These are phyloP conservation scores for Fusarium luffae DNA, from an alignment of 2,329 filamentous ascomycete genomes.

Conservation along the genomic window DNA sequence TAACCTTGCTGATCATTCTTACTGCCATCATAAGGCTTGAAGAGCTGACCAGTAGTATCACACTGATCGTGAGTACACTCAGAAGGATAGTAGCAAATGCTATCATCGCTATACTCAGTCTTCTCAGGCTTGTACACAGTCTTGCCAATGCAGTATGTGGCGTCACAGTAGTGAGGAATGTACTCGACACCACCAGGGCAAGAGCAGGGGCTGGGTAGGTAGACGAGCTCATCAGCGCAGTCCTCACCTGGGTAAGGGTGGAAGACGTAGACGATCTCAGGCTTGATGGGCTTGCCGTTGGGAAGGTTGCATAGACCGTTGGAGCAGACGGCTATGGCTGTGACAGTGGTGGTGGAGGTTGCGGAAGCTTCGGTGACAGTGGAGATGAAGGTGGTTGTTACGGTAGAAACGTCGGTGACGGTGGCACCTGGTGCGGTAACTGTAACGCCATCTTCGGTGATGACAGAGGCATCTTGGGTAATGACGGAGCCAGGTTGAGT, in stretches of 20 bases:
- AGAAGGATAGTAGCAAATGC: neutral
- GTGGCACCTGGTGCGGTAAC: neutral
- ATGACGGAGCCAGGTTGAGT: neutral
- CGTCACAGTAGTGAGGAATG: slow-evolving; percentile 26
- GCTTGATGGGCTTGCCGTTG: neutral
- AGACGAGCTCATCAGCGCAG: slow-evolving; percentile 32
- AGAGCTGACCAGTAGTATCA: neutral
- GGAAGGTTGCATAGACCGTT: slow-evolving; percentile 14
- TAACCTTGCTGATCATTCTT: neutral
- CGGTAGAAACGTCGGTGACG: slow-evolving; percentile 3
- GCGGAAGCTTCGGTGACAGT: slow-evolving; percentile 1
- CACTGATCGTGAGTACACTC: neutral
- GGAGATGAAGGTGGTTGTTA: slow-evolving; percentile 23
- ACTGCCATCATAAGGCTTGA: neutral
- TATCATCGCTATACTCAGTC: neutral
- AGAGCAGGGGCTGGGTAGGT: slow-evolving; percentile 23
- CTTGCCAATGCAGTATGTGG: slow-evolving; percentile 22
- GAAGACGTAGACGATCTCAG: slow-evolving; percentile 30
- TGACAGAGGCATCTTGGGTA: neutral
- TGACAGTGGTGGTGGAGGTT: slow-evolving; percentile 23
- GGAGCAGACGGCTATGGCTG: slow-evolving; percentile 23
- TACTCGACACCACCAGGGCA: slow-evolving; percentile 35
- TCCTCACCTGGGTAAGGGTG: slow-evolving; percentile 25
- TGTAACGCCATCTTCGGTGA: neutral
- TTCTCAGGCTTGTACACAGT: slow-evolving; percentile 31